Base-by-base conservation (phyloP, 2,329 filamentous ascomycete species). In the Leptographium radiaticola region DNA sequence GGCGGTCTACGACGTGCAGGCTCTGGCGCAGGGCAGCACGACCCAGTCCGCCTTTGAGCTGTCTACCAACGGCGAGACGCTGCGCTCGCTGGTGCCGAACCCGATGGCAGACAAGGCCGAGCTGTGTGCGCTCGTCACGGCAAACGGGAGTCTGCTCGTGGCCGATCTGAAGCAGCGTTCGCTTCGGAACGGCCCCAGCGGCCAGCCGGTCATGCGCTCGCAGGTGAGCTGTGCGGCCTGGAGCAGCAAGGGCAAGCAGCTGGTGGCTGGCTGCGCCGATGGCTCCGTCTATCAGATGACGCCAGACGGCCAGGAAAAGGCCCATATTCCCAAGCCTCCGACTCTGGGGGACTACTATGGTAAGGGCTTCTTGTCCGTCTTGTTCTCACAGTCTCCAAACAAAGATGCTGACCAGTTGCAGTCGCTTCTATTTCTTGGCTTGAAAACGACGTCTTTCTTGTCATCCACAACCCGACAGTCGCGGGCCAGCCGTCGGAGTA, bases 161-260 rank as follows among this genome's bases (percentile, higher is more conserved):
- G 87, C 87, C 9, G 87, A 95, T 66, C 68, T 98, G 56, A 83
- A 85, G 62, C 77, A 83, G 40, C 75, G 77, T 49, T 74, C 71
- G 43, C 75, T 89, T 46, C 65, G 77, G 10, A 70, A 72, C 38
- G 79, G 79, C 1, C 62, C 74, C 20, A 81, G 80, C 59, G 87
- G 87, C 38, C 76, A 71, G 58, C 72, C 62, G 6, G 71, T 83
- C 1, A 72, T 95, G 58, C 87, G 84, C 62, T 74, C 78, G 33
- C 83, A 86, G 49, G 90, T 95, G 33, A 89, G 84, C 64, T 93
- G 86, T 62, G 78, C 88, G 7, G 84, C 87, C 54, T 98, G 94
- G 93, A 98, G 93, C 67, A 85, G 81, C 57, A 88, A 84, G 65
- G 93, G 93, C 48, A 98, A 95, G 66, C 91, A 97, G 65, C 74